Evolutionary conservation across 1,284 basidiomycete genomes (phyloP), one percentile per base, ranked within the genome.

Genomic region (Ceratobasidium sp.): DNA sequence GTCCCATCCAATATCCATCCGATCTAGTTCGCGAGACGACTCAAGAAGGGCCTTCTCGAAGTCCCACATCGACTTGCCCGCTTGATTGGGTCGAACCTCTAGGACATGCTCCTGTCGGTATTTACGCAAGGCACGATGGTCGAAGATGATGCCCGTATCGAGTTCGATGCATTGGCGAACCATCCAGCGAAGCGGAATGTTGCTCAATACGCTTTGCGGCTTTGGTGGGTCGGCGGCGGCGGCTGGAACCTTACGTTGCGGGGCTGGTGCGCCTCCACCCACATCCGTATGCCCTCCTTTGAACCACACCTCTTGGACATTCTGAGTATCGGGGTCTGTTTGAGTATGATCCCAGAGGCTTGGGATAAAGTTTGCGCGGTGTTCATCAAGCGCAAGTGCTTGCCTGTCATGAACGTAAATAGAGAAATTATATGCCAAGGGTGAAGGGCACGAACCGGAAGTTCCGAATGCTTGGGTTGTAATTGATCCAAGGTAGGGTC

Each of bases 321-420:
- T 63, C 27, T 60, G 56, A 4, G 15, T 50, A 8, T 36, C 11
- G 2, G 4, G 27, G 7, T 50, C 45, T 14, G 29, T 54, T 1
- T 59, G 3, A 19, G 22, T n/a, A n/a, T 56, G 44, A 36, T 69
- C 63, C 72, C 73, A 74, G 9, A 69, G 51, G 50, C 71, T 76
- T 5, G 80, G 82, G 31, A 77, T 57, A 45, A 79, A 79, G 56
- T 80, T 79, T 27, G 78, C 79, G 0, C 79, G 78, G 19, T 72
- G 75, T 65, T 81, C 80, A 63, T 81, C 80, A 2, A 81, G 73
- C 1, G 80, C 80, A 15, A 81, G 76, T 19, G 79, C 80, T 67
- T 81, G 79, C 14, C 80, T 57, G 63, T 33, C 7, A 4, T 19
- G 3, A 22, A 53, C 19, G 3, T 15, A 9, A 33, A 24, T 3